These are phyloP conservation scores for Macrotyloma uniflorum DNA, from an alignment of 306 rosid species.

Conservation along the genomic window DNA sequence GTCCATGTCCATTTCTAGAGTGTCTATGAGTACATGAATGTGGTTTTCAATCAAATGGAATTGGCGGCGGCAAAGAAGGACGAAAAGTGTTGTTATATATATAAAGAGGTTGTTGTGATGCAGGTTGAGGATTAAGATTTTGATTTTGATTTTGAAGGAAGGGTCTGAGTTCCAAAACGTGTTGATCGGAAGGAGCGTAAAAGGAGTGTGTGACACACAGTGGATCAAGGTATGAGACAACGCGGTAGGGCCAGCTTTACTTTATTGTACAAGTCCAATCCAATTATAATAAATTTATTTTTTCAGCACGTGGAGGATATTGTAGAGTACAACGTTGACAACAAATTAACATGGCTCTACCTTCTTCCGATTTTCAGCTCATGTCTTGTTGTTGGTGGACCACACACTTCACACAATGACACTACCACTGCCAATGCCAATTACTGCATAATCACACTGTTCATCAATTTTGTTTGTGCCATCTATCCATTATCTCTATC, in stretches of 20 bases:
- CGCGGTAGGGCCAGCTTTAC: constrained; percentile 33
- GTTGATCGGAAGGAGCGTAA: constrained; percentile 52
- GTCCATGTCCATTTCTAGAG: no score
- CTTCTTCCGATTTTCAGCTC: background rate
- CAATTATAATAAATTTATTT: background rate
- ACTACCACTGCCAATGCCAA: background rate
- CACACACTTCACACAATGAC: background rate
- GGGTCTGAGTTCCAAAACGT: constrained; percentile 41
- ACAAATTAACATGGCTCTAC: constrained; percentile 16
- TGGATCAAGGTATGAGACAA: background rate
- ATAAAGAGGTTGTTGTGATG: background rate
- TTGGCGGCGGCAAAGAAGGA: background rate
- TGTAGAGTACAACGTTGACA: constrained; percentile 22
- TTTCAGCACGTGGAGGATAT: constrained; percentile 14
- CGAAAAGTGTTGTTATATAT: background rate
- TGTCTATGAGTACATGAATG: background rate
- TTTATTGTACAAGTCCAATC: background rate
- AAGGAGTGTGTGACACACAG: constrained; percentile 36
- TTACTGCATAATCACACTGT: background rate
- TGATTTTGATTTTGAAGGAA: constrained; percentile 1
- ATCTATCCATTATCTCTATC: constrained; percentile 18
- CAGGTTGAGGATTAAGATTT: background rate
- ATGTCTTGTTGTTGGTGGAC: constrained; percentile 29
- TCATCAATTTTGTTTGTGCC: background rate
- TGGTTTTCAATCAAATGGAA: background rate